Evolutionary conservation across 1,139 yeast species (phyloP).

Genomic region (Geotrichum macrosporum): DNA sequence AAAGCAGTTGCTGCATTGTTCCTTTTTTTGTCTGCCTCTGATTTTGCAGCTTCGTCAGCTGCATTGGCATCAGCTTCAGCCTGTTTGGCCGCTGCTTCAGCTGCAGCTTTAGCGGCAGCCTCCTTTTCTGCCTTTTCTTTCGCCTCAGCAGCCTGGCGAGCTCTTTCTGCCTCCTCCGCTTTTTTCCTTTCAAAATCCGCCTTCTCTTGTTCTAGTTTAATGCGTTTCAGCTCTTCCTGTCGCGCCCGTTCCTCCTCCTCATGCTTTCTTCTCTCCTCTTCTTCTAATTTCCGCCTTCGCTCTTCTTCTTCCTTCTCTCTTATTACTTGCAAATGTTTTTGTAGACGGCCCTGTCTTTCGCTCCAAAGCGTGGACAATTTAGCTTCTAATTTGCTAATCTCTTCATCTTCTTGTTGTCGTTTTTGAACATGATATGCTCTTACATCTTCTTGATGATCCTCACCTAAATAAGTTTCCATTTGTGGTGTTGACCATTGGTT

Average conservation of each 20-base stretch:
- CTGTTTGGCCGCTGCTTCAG: constrained; percentile 17
- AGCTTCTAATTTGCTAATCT: constrained; percentile 7
- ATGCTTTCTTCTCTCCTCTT: constrained; percentile 15
- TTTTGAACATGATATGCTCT: constrained; percentile 5
- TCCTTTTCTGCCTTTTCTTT: constrained; percentile 21
- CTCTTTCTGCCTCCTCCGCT: constrained; percentile 21
- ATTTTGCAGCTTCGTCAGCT: constrained; percentile 16
- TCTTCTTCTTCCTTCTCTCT: constrained; percentile 26
- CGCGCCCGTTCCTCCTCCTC: constrained; percentile 23
- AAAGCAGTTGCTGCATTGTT: constrained; percentile 26
- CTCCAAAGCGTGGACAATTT: constrained; percentile 9
- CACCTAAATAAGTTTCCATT: constrained; percentile 7
- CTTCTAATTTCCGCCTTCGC: constrained; percentile 29
- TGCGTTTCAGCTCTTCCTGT: constrained; percentile 24
- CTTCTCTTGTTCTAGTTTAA: constrained; percentile 25
- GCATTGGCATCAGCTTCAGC: constrained; percentile 21
- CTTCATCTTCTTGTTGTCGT: constrained; percentile 13
- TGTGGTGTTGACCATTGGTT: constrained; percentile 11
- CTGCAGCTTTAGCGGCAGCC: constrained; percentile 16
- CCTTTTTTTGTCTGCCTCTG: constrained; percentile 22
- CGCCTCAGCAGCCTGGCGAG: constrained; percentile 21
- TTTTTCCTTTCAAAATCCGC: constrained; percentile 24
- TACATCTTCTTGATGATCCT: constrained; percentile 2
- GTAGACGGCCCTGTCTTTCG: constrained; percentile 28
- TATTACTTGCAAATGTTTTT: constrained; percentile 25